Conservation (phyloP, 2,329 filamentous ascomycete species). For the Raffaelea arxii region DNA sequence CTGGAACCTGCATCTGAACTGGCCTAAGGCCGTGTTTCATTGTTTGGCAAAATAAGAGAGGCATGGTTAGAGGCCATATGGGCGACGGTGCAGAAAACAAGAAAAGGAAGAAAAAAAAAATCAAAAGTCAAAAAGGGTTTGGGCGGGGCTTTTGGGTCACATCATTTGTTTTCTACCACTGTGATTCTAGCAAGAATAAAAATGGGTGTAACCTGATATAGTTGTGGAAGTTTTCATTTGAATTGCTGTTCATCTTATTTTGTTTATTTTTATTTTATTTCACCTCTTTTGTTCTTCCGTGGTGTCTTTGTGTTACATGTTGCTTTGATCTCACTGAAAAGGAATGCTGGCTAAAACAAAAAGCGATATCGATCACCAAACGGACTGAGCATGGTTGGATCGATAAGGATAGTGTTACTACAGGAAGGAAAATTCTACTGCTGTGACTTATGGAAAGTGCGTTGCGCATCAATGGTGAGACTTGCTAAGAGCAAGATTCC, state of each 20-base stretch:
- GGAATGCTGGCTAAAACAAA: too few relatives aligned
- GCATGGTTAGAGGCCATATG: background rate
- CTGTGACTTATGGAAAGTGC: slow-evolving; percentile 16
- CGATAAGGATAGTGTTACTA: too few relatives aligned
- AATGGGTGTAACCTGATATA: slow-evolving; percentile 4
- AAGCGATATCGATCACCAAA: too few relatives aligned
- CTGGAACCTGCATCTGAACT: background rate
- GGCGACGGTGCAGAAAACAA: background rate
- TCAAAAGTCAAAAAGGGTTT: background rate
- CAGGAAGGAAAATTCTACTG: background rate
- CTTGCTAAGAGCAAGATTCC: slow-evolving; percentile 54
- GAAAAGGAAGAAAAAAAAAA: slow-evolving; percentile 1
- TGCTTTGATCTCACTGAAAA: too few relatives aligned
- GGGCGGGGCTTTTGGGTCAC: background rate
- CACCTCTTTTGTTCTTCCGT: background rate
- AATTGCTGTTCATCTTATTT: background rate
- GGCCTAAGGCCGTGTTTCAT: background rate
- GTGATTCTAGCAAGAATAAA: slow-evolving; percentile 1
- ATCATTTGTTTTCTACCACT: background rate
- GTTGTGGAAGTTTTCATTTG: slow-evolving; percentile 2
- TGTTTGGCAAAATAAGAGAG: background rate
- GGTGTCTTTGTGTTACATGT: too few relatives aligned
- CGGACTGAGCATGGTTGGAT: too few relatives aligned
- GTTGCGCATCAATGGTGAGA: slow-evolving; percentile 38
- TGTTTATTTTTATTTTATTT: background rate